Base-by-base conservation (phyloP, 1,284 basidiomycete species). In the Amylostereum areolatum region DNA sequence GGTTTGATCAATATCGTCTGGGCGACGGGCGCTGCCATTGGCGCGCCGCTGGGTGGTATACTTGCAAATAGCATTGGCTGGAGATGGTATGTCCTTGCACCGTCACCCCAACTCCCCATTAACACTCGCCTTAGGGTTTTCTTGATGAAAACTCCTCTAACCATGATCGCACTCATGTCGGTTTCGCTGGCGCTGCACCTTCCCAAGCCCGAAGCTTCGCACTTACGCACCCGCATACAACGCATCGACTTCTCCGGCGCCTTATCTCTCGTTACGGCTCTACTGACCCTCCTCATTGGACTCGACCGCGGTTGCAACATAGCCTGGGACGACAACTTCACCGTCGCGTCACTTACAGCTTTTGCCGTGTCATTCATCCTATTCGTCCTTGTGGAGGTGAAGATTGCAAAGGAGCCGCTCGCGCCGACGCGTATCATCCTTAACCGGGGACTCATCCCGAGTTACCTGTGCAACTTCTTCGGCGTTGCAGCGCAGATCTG, bases 21-120 rank as follows among this genome's bases (percentile, higher is more conserved):
- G 50, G 74, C 80, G 0, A 65, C 69, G 8, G 81, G 81, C 7
- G 76, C 77, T 43, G 72, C 75, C 0, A 65, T 69, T 0, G 81
- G 81, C 8, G 80, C 80, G 6, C 80, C 81, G 1, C 59, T 82
- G 0, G 81, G 81, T 24, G 80, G 81, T 3, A 69, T 78, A 45
- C 65, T 84, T 4, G 69, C 77, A 3, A 81, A 83, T 55, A 77
- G 66, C 3, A 75, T 82, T 41, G 80, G 80, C n/a, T 84, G 81
- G 81, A 64, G 81, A 61, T 82, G 80, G 80, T 77, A 51, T 27
- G 61, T 55, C n/a, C 11, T 25, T 37, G 28, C 25, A 35, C 30
- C 24, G 1, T 32, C 39, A 36, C 29, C 27, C 41, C 29, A 31
- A 34, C 37, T 24, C n/a, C 27, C 47, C 24, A 40, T 28, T 37